Conservation (phyloP, 2,329 filamentous ascomycete species). For the Penicillium decumbens region DNA sequence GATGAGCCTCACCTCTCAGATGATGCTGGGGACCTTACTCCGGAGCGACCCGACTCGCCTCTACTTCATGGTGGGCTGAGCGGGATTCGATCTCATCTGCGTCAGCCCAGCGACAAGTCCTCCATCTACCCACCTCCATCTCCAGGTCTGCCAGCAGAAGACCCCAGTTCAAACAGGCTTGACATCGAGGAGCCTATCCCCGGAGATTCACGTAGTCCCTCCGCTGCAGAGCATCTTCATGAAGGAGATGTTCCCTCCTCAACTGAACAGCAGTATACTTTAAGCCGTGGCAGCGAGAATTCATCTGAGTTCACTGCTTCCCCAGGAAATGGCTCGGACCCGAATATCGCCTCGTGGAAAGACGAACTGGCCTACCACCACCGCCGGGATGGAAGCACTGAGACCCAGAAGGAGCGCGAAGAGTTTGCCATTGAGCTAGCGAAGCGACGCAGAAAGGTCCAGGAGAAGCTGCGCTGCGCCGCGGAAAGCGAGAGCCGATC, state of each 20-base stretch:
- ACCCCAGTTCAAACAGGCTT: constrained; percentile 9
- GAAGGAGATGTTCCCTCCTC: neutral
- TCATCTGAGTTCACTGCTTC: constrained; percentile 9
- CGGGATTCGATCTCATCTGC: constrained; percentile 69
- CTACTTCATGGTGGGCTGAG: constrained; percentile 70
- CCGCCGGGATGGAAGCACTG: constrained; percentile 43
- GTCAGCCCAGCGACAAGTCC: constrained; percentile 74
- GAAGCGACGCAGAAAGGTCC: constrained; percentile 45
- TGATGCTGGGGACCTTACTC: constrained; percentile 9
- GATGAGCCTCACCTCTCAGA: constrained; percentile 15
- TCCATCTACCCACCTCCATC: constrained; percentile 63
- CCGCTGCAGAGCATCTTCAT: neutral
- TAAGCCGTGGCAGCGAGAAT: constrained; percentile 16
- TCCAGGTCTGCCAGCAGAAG: constrained; percentile 33
- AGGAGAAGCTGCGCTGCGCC: constrained; percentile 46
- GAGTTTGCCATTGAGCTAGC: constrained; percentile 48
- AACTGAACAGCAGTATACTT: neutral
- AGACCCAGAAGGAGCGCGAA: constrained; percentile 47
- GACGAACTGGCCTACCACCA: constrained; percentile 45
- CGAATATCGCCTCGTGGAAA: constrained; percentile 42
- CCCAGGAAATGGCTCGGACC: neutral
- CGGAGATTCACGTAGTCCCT: neutral
- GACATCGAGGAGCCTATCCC: constrained; percentile 3
- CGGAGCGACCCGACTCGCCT: constrained; percentile 61
- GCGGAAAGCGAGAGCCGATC: constrained; percentile 43